Conservation (phyloP, 2,329 filamentous ascomycete genomes). For the Fonsecaea monophora region DNA sequence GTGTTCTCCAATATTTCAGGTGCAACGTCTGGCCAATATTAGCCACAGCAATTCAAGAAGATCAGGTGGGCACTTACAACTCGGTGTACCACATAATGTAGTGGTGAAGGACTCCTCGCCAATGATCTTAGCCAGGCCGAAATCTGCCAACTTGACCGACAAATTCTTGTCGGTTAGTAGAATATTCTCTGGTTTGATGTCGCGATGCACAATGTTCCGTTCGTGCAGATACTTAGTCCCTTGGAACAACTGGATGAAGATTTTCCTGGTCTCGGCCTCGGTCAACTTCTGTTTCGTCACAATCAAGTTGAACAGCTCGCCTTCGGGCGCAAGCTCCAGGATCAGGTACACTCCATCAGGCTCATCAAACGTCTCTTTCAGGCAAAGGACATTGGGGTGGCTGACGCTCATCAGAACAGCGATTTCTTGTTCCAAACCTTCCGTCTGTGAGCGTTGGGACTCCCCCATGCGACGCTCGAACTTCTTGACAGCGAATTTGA, state of each 20-base stretch:
- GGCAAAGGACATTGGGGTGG: conserved; percentile 87
- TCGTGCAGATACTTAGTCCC: conserved; percentile 97
- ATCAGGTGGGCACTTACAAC: conserved; percentile 62
- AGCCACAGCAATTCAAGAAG: conserved; percentile 21
- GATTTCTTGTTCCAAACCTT: conserved; percentile 92
- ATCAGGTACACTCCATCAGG: conserved; percentile 88
- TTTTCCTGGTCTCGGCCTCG: conserved; percentile 81
- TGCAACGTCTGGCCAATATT: conserved; percentile 70
- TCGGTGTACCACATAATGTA: conserved; percentile 92
- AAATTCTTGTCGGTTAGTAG: conserved; percentile 83
- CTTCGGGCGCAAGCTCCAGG: conserved; percentile 86
- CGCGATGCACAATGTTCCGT: conserved; percentile 93
- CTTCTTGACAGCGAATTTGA: conserved; percentile 88
- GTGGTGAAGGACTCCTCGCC: conserved; percentile 98
- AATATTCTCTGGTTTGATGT: conserved; percentile 98
- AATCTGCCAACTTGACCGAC: conserved; percentile 91
- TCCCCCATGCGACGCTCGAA: conserved; percentile 86
- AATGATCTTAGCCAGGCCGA: conserved; percentile 96
- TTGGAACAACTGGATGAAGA: conserved; percentile 91
- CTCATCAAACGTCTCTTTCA: conserved; percentile 96
- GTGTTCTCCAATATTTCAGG: conserved; percentile 90
- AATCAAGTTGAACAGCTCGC: conserved; percentile 95
- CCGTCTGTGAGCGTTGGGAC: conserved; percentile 81
- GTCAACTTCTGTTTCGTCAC: conserved; percentile 87
- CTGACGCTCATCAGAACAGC: conserved; percentile 96